Evolutionary conservation across 495 filamentous ascomycete genomes (phyloP).

Genomic region (Massariosphaeria phaeospora): DNA sequence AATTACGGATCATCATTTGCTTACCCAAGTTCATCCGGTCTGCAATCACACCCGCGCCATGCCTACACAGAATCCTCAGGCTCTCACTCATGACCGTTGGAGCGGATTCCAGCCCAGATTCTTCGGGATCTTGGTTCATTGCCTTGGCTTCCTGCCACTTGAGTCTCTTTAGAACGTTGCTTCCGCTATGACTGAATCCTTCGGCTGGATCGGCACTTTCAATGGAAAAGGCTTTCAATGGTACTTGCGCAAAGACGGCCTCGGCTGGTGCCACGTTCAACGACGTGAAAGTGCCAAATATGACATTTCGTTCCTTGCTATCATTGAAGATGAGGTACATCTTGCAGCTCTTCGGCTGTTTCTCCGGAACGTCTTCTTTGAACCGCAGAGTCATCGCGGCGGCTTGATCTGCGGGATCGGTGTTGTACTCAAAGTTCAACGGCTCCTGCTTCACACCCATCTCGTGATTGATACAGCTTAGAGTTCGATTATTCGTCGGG

Average conservation of each 20-base stretch:
- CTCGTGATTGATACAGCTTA: slow-evolving; percentile 65
- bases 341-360: slow-evolving; percentile 51
- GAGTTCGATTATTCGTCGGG: slow-evolving; percentile 64
- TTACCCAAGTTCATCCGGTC: slow-evolving; percentile 41
- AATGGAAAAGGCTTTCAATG: slow-evolving; percentile 58
- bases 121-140: slow-evolving; percentile 40
- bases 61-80: slow-evolving; percentile 52
- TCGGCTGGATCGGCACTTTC: slow-evolving; percentile 52
- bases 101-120: slow-evolving; percentile 44
- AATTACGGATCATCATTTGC: background rate
- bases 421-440: slow-evolving; percentile 66
- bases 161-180: slow-evolving; percentile 38
- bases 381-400: slow-evolving; percentile 62
- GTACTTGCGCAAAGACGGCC: slow-evolving; percentile 55
- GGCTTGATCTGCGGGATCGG: slow-evolving; percentile 55
- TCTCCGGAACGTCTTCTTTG: slow-evolving; percentile 47
- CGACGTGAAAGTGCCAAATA: slow-evolving; percentile 68
- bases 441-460: slow-evolving; percentile 53
- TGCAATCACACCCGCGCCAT: slow-evolving; percentile 37
- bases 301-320: slow-evolving; percentile 55
- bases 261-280: slow-evolving; percentile 57
- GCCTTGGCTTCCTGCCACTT: slow-evolving; percentile 46
- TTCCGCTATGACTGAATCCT: slow-evolving; percentile 40
- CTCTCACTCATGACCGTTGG: slow-evolving; percentile 62
- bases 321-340: slow-evolving; percentile 73